Evolutionary conservation across 495 filamentous ascomycete species (phyloP), one percentile per base, ranked within the genome.

Genomic region (Penicillium maclennaniae): DNA sequence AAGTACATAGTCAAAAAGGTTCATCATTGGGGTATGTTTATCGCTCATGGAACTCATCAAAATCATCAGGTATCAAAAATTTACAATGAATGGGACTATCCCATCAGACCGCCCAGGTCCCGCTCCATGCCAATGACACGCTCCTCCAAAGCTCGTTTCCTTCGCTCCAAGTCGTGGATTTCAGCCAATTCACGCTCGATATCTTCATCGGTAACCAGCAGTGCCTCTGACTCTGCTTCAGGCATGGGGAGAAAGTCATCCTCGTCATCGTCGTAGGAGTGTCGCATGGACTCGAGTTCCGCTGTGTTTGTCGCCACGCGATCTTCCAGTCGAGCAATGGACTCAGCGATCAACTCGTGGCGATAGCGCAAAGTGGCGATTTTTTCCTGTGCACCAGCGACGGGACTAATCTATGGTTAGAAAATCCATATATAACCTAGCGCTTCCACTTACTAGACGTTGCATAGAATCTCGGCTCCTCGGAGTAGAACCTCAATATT

Each of bases 111-210:
- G 3, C 83, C 84, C 17, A 96, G 69, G 66, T 97, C 90, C 53
- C 79, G 82, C 53, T 92, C 91, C 79, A 97, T 88, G 4, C 83
- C 84, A 43, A 73, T 83, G 26, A 97, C 80, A 47, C 90, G 82
- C 31, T 83, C 84, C 69, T 97, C 91, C 25, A 98, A 59, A 37
- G 76, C 76, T 42, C 74, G 80, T 72, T 92, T 93, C 4, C 91
- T 96, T 68, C 96, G 95, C 45, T 97, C 97, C 37, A 98, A 73
- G 66, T 98, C 95, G 16, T 91, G 91, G 68, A 98, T 97, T 69
- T 98, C 93, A 49, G 93, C 95, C 34, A 98, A 80, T 36, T 93
- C 83, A 44, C 89, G 78, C 63, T 98, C 92, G 52, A 98, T 92
- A 45, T 90, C 85, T 45, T 82, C 79, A 50, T 88, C 83, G 36